Percentiles rank a stretch among this genome's conserved stretches.
phyloP scores from a whole-genome alignment of 306 rosid species.

The Amphicarpaea edgeworthii region DNA sequence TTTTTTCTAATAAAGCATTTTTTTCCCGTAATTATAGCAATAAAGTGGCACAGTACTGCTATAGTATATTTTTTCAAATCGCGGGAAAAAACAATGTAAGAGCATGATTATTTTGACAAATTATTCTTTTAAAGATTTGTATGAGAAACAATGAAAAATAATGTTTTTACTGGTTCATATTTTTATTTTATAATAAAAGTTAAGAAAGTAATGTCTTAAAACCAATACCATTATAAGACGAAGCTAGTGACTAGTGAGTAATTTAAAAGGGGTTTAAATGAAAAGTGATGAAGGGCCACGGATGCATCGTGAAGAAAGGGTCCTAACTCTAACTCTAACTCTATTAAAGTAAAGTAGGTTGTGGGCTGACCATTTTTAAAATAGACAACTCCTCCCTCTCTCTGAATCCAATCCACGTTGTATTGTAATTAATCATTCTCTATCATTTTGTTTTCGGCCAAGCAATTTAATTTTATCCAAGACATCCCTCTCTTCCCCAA shows the following conservation, averaged over 20 bases:
- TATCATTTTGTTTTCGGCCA: conserved; percentile 32
- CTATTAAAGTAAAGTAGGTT: neutral
- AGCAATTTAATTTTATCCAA: neutral
- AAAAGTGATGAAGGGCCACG: conserved; percentile 45
- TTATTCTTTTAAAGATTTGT: too few species aligned
- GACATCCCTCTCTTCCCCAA: neutral
- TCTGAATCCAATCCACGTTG: conserved; percentile 25
- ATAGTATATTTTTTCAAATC: too few species aligned
- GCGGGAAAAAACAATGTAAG: too few species aligned
- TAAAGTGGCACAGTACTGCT: neutral
- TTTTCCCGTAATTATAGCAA: neutral
- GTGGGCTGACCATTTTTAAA: conserved; percentile 31
- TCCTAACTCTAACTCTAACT: neutral
- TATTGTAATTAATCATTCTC: conserved; percentile 28
- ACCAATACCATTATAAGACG: too few species aligned
- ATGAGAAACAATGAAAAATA: too few species aligned
- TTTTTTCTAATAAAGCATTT: neutral
- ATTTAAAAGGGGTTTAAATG: conserved; percentile 9
- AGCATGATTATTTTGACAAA: too few species aligned
- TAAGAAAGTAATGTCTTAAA: neutral
- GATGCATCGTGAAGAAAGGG: conserved; percentile 10
- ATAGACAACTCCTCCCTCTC: neutral
- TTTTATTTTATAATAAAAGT: too few species aligned
- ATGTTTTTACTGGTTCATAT: too few species aligned
- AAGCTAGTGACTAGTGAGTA: too few species aligned